phyloP scores from a whole-genome alignment of 106 monocot species.

The Dendrobium officinale region DNA sequence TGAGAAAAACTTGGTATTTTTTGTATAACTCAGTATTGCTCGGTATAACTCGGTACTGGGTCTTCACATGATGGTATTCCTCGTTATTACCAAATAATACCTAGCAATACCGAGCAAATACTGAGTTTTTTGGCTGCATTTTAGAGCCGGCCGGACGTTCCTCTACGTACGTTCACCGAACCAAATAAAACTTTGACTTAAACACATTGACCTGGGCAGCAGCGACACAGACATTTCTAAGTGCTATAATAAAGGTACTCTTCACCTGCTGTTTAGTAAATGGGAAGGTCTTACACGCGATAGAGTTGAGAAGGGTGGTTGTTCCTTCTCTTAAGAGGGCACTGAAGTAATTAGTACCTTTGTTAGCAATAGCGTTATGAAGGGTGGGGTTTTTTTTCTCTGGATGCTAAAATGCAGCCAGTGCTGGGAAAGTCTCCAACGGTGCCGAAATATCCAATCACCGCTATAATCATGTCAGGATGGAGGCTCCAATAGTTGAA shows the following conservation, averaged over 20 bases:
- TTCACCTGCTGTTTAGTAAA: slow-evolving; percentile 58
- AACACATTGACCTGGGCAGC: slow-evolving; percentile 53
- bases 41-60: too few relatives aligned
- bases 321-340: slow-evolving; percentile 74
- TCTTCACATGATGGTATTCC: too few relatives aligned
- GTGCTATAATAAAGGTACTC: slow-evolving; percentile 36
- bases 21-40: too few relatives aligned
- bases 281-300: slow-evolving; percentile 39
- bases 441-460: slow-evolving; percentile 44
- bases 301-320: slow-evolving; percentile 69
- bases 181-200: slow-evolving; percentile 9
- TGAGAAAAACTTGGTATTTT: too few relatives aligned
- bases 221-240: slow-evolving; percentile 32
- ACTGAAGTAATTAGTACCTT: slow-evolving; percentile 43
- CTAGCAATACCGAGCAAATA: too few relatives aligned
- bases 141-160: too few relatives aligned
- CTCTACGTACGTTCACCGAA: too few relatives aligned
- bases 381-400: slow-evolving; percentile 36
- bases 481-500: slow-evolving; percentile 78
- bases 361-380: slow-evolving; percentile 49
- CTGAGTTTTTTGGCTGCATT: too few relatives aligned
- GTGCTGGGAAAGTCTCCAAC: slow-evolving; percentile 47
- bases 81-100: too few relatives aligned
- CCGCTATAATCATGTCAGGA: slow-evolving; percentile 38
- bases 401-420: slow-evolving; percentile 19